These are phyloP conservation scores for Neoascochyta sp. DNA, from an alignment of 2,329 filamentous ascomycete species.

Conservation along the genomic window DNA sequence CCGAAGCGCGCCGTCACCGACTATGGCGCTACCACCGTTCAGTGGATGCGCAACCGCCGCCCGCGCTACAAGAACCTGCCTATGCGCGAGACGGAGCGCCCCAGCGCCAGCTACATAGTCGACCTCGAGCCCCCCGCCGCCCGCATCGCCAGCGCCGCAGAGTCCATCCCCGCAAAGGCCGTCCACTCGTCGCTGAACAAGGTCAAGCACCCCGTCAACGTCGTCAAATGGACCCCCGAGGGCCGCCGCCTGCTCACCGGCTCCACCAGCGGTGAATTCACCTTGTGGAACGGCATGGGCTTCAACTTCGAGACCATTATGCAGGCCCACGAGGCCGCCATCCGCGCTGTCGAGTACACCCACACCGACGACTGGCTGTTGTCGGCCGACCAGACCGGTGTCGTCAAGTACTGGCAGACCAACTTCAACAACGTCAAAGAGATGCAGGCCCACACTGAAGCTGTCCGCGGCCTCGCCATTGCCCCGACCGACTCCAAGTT, in stretches of 20 bases:
- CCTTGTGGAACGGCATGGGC: slow-evolving; percentile 95
- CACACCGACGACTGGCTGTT: slow-evolving; percentile 97
- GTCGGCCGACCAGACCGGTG: slow-evolving; percentile 89
- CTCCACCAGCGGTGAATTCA: slow-evolving; percentile 95
- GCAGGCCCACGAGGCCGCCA: slow-evolving; percentile 89
- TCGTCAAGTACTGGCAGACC: slow-evolving; percentile 97
- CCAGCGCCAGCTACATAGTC: slow-evolving; percentile 83
- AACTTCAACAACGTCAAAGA: slow-evolving; percentile 99
- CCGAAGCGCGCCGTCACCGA: slow-evolving; percentile 70
- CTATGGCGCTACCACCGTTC: slow-evolving; percentile 83
- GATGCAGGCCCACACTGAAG: slow-evolving; percentile 84
- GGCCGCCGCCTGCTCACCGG: slow-evolving; percentile 87
- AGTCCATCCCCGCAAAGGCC: slow-evolving; percentile 90
- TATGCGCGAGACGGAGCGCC: slow-evolving; percentile 73
- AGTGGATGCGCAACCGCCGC: slow-evolving; percentile 83
- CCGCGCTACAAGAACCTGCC: slow-evolving; percentile 70
- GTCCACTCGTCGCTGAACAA: slow-evolving; percentile 98
- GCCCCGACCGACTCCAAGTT: slow-evolving; percentile 94
- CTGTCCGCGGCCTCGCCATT: slow-evolving; percentile 87
- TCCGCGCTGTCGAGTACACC: slow-evolving; percentile 80
- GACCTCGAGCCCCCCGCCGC: slow-evolving; percentile 87
- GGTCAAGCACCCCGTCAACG: slow-evolving; percentile 94
- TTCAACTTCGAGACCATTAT: slow-evolving; percentile 99
- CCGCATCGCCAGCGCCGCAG: slow-evolving; percentile 68
- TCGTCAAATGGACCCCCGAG: slow-evolving; percentile 96